These are phyloP conservation scores for Salicornia ramosissima DNA, from an alignment of 148 eudicot species.

Conservation along the genomic window DNA sequence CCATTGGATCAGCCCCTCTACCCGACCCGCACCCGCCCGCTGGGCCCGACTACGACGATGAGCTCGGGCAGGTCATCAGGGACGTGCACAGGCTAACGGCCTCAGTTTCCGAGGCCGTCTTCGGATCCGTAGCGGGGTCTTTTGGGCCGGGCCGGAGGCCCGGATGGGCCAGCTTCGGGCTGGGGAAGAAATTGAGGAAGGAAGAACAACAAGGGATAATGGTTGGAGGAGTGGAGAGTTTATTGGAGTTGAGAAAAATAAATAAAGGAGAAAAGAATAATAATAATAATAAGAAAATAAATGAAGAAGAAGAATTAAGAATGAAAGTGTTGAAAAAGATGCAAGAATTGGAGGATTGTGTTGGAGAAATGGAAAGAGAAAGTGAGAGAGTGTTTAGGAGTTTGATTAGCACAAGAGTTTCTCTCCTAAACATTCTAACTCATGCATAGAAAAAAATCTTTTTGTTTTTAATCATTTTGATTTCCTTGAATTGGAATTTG, in stretches of 20 bases:
- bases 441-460: constrained; percentile 25
- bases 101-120: constrained; percentile 47
- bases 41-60: constrained; percentile 9
- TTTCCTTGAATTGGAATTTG: constrained; percentile 2
- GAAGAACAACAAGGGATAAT: constrained; percentile 31
- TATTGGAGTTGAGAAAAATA: constrained; percentile 31
- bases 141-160: constrained; percentile 28
- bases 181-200: constrained; percentile 26
- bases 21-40: background rate
- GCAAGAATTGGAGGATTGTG: constrained; percentile 61
- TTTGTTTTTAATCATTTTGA: background rate
- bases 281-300: constrained; percentile 28
- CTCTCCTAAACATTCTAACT: constrained; percentile 73
- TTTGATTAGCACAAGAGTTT: constrained; percentile 71
- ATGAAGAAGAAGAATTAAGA: constrained; percentile 42
- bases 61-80: constrained; percentile 29
- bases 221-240: constrained; percentile 27
- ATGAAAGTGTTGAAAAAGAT: constrained; percentile 44
- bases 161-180: constrained; percentile 39
- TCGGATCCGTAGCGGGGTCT: constrained; percentile 42
- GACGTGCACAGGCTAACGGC: constrained; percentile 46
- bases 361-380: constrained; percentile 53
- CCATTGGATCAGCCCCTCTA: constrained; percentile 30
- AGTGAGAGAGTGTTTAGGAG: constrained; percentile 84
- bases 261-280: constrained; percentile 27